phyloP scores from a whole-genome alignment of 2,329 filamentous ascomycete species.

The Mariannaea elegans region DNA sequence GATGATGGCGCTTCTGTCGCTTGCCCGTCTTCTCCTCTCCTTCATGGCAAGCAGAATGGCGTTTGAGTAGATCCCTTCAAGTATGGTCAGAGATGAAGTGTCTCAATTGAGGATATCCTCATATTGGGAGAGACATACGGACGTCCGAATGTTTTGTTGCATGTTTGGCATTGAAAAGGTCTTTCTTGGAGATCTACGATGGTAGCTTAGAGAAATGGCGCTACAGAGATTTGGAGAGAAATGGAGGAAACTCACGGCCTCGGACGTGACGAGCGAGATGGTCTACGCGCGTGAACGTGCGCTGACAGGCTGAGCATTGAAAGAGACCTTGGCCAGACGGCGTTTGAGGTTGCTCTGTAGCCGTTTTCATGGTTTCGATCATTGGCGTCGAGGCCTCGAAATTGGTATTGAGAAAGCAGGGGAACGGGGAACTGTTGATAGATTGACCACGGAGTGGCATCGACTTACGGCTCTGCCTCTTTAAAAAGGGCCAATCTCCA shows the following conservation, averaged over 20 bases:
- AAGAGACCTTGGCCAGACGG: constrained; percentile 20
- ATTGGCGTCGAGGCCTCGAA: background rate
- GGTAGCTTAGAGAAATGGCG: background rate
- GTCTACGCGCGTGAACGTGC: constrained; percentile 28
- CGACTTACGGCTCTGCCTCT: background rate
- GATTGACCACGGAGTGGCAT: background rate
- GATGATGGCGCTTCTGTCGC: constrained; percentile 20
- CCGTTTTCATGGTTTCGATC: constrained; percentile 8
- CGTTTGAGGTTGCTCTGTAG: constrained; percentile 7
- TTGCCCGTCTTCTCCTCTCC: constrained; percentile 20
- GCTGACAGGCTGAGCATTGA: constrained; percentile 29
- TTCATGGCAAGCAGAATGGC: constrained; percentile 26
- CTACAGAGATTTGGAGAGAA: background rate
- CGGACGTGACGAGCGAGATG: constrained; percentile 31
- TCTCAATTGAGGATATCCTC: background rate
- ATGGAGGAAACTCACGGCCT: constrained; percentile 17
- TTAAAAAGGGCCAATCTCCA: constrained; percentile 3
- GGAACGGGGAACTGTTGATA: background rate
- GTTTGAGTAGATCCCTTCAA: constrained; percentile 23
- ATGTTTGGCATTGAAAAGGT: constrained; percentile 31
- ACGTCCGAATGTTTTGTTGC: constrained; percentile 31
- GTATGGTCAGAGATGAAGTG: background rate
- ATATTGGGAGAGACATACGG: constrained; percentile 43
- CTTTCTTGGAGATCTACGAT: constrained; percentile 28
- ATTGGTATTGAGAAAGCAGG: background rate